Evolutionary conservation across 2,329 filamentous ascomycete species (phyloP), one percentile per base, ranked within the genome.

Genomic region (Xylaria sp.): DNA sequence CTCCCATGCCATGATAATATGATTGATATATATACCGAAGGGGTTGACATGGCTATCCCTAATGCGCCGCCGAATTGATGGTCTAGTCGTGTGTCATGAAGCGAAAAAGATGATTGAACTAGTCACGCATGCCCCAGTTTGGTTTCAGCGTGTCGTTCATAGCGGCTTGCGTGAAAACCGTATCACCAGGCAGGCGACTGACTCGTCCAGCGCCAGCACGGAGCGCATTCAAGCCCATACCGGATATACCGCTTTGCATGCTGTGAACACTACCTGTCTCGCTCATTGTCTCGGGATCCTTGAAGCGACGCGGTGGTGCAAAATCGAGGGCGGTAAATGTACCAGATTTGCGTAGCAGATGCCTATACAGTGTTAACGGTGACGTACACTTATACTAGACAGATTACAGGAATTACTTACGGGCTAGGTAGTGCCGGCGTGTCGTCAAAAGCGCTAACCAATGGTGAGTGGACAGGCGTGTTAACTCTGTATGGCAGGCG

Each of bases 391-490:
- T 15, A 42, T n/a, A 19, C 3, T 49, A 65, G 14, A 19, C 50
- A 65, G 14, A 19, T 9, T 11, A 21, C n/a, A 25, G 12, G 12
- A 11, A 40, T 25, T 66, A 90, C 91, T 90, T 87, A 94, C 87
- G 95, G 93, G 84, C 93, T 97, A 38, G 95, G 95, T 67, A 99
- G 88, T 8, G 85, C 84, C 12, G 89, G 79, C 65, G 98, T 87
- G 62, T 98, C 94, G 60, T 98, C 94, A 76, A 93, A 97, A 4
- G 93, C 84, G 63, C 90, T 92, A 23, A 85, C 89, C 40, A 97
- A 83, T 0, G 94, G 94, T n/a, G 88, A 90, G 73, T 92, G 89
- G 31, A 87, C 84, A 15, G 89, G 87, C 2, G 94, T 84, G 38
- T 83, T 81, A n/a, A 90, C 88, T 60, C 88, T 89, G 79, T 92